These are phyloP conservation scores for Thyridium curvatum DNA, from an alignment of 2,329 filamentous ascomycete genomes.

Conservation along the genomic window DNA sequence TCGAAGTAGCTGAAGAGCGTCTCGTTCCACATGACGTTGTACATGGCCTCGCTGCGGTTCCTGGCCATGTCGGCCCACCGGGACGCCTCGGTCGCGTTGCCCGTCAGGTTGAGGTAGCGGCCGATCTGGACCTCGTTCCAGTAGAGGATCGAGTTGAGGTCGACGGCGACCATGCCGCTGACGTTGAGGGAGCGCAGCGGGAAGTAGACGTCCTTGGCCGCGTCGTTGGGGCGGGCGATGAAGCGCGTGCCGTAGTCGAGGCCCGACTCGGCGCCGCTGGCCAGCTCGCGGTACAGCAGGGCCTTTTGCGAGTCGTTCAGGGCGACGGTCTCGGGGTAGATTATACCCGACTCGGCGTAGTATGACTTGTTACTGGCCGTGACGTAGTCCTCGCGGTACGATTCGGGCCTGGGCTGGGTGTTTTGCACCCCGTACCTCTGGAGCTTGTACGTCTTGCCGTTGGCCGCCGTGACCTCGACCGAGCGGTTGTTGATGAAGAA, in stretches of 20 bases:
- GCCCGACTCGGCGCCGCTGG: conserved; percentile 59
- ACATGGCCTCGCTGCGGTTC: conserved; percentile 55
- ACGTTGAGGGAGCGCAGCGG: conserved; percentile 59
- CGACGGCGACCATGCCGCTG: conserved; percentile 52
- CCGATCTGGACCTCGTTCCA: conserved; percentile 56
- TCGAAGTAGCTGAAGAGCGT: conserved; percentile 61
- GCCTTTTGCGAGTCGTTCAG: conserved; percentile 48
- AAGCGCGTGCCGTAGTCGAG: conserved; percentile 59
- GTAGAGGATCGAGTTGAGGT: conserved; percentile 64
- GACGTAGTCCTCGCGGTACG: conserved; percentile 58
- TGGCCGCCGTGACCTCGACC: conserved; percentile 38
- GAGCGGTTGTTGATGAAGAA: conserved; percentile 59
- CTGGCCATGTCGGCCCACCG: conserved; percentile 43
- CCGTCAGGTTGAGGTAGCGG: conserved; percentile 42
- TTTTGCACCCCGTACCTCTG: conserved; percentile 54
- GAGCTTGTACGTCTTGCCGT: conserved; percentile 43
- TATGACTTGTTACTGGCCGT: conserved; percentile 62
- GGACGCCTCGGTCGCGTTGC: conserved; percentile 42
- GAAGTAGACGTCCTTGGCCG: conserved; percentile 55
- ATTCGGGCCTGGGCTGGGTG: conserved; percentile 61
- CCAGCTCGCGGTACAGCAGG: conserved; percentile 54
- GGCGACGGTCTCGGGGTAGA: conserved; percentile 44
- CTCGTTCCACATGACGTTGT: conserved; percentile 57
- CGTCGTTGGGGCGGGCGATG: conserved; percentile 50
- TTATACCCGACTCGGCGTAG: conserved; percentile 49